phyloP scores from a whole-genome alignment of 352 stramenopile genomes.

The Phytopythium sindhum region DNA sequence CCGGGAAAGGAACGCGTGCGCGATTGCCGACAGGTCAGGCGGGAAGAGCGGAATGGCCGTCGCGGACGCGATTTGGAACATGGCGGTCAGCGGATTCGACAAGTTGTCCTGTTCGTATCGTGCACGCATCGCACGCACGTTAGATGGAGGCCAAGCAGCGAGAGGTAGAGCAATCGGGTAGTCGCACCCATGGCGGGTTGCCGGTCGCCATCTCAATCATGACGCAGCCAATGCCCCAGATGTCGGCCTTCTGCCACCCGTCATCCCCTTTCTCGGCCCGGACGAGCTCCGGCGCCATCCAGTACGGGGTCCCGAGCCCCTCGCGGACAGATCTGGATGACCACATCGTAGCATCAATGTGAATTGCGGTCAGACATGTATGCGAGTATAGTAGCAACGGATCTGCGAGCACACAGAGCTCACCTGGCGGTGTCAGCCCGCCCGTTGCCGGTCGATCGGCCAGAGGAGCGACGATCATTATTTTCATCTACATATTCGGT shows the following conservation, averaged over 20 bases:
- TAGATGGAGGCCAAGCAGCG: background rate
- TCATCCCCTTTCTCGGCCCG: slow-evolving; percentile 66
- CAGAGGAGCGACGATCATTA: background rate
- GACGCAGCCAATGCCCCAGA: slow-evolving; percentile 90
- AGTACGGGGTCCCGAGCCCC: slow-evolving; percentile 90
- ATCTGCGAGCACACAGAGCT: background rate
- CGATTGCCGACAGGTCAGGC: slow-evolving; percentile 27
- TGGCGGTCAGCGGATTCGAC: slow-evolving; percentile 74
- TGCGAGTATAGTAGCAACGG: background rate
- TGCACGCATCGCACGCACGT: background rate
- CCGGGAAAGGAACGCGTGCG: slow-evolving; percentile 39
- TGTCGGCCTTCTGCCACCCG: slow-evolving; percentile 86
- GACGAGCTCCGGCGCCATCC: slow-evolving; percentile 95
- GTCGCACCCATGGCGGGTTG: slow-evolving; percentile 75
- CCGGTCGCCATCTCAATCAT: slow-evolving; percentile 89
- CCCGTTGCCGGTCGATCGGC: background rate
- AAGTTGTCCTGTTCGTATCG: slow-evolving; percentile 43
- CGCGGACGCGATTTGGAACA: slow-evolving; percentile 80
- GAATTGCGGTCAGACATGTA: background rate
- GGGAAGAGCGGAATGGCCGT: slow-evolving; percentile 51
- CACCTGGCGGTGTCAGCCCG: slow-evolving; percentile 22
- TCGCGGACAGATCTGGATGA: slow-evolving; percentile 53
- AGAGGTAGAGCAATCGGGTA: background rate
- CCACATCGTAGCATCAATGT: background rate
- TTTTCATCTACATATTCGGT: slow-evolving; percentile 1